phyloP scores from a whole-genome alignment of 768 basidiomycete genomes.

The Daedaleopsis sinensis region DNA sequence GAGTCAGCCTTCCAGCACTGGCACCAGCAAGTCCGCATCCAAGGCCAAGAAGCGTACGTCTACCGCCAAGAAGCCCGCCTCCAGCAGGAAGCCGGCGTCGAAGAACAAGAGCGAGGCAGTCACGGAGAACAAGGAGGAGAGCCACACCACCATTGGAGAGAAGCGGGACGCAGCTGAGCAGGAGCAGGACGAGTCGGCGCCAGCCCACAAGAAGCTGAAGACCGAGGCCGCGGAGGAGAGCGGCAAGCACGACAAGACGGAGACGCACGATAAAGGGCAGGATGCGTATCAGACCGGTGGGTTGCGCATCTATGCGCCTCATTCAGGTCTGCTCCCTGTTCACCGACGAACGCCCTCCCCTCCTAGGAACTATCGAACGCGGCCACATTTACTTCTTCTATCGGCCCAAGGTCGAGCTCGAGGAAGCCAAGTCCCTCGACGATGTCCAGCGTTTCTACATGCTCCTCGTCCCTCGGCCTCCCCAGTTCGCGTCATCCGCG shows the following conservation, averaged over 20 bases:
- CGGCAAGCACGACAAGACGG: slow-evolving; percentile 11
- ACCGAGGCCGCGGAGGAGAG: slow-evolving; percentile 13
- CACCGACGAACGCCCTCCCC: neutral
- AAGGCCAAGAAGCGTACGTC: slow-evolving; percentile 17
- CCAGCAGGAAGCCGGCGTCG: slow-evolving; percentile 6
- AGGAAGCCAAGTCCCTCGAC: slow-evolving; percentile 56
- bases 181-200: slow-evolving; percentile 15
- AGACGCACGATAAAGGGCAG: slow-evolving; percentile 15
- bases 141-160: slow-evolving; percentile 10
- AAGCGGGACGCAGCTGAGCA: slow-evolving; percentile 25
- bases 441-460: slow-evolving; percentile 62
- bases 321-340: neutral
- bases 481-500: slow-evolving; percentile 37
- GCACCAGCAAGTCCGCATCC: slow-evolving; percentile 14
- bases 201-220: slow-evolving; percentile 29
- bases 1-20: too few relatives aligned
- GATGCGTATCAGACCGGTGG: slow-evolving; percentile 27
- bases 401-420: slow-evolving; percentile 55
- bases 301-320: neutral
- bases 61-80: slow-evolving; percentile 14
- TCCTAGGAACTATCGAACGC: slow-evolving; percentile 54
- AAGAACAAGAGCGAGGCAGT: slow-evolving; percentile 3
- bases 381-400: slow-evolving; percentile 71
- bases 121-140: slow-evolving; percentile 1
- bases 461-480: slow-evolving; percentile 58